Evolutionary conservation across 2,329 filamentous ascomycete genomes (phyloP).

Genomic region (Penicillium brevicompactum): DNA sequence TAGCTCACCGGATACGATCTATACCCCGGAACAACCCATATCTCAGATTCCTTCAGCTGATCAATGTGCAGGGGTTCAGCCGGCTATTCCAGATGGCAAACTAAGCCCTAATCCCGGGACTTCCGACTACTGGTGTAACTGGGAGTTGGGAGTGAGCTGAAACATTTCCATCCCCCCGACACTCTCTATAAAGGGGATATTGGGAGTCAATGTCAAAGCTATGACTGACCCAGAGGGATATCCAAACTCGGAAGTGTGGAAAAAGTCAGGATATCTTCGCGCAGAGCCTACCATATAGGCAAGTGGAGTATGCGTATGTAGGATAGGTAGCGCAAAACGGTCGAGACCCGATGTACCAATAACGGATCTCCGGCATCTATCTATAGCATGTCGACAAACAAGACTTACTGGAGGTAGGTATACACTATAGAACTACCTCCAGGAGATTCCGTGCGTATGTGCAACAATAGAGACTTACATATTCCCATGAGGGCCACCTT

Average conservation of each 20-base stretch:
- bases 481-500: conserved; percentile 1
- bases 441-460: conserved; percentile 5
- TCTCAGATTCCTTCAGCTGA: neutral
- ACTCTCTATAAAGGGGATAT: neutral
- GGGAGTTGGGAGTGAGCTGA: neutral
- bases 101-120: conserved; percentile 4
- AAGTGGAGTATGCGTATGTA: neutral
- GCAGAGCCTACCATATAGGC: neutral
- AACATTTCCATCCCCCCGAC: neutral
- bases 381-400: conserved; percentile 8
- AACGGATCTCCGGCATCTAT: conserved; percentile 12
- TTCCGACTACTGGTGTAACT: conserved; percentile 11
- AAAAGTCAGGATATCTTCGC: neutral
- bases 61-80: conserved; percentile 1
- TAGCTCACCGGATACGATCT: neutral
- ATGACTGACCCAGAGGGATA: neutral
- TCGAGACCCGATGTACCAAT: conserved; percentile 6
- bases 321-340: neutral
- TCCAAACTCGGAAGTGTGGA: neutral
- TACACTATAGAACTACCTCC: conserved; percentile 4
- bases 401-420: neutral
- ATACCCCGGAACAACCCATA: conserved; percentile 2
- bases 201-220: neutral
- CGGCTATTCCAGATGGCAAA: neutral
- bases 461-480: neutral